Percentiles rank a stretch among this genome's conserved stretches.
Conservation (phyloP, 2,329 filamentous ascomycete species). For the Rhinocladiella mackenziei region DNA sequence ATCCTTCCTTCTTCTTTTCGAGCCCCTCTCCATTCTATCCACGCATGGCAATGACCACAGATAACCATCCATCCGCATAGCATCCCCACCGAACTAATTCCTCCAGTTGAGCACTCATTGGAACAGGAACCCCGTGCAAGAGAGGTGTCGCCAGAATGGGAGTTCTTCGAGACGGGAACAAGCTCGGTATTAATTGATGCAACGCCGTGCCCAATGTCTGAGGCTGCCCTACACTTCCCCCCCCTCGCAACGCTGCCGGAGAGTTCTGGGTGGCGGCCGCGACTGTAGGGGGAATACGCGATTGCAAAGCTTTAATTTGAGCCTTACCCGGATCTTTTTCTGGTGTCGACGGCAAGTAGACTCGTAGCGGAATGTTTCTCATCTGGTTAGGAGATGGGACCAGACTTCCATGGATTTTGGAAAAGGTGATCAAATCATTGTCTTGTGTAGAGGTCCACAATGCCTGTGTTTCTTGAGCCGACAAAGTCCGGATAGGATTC, state of each 20-base stretch:
- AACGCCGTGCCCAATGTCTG: constrained; percentile 75
- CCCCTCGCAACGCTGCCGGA: constrained; percentile 27
- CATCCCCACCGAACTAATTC: constrained; percentile 77
- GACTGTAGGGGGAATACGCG: constrained; percentile 58
- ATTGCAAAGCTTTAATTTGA: constrained; percentile 70
- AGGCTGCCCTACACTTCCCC: constrained; percentile 40
- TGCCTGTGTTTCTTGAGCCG: constrained; percentile 74
- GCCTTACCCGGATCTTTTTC: constrained; percentile 42
- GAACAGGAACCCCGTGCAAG: constrained; percentile 78
- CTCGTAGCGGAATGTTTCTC: constrained; percentile 76
- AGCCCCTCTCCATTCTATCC: too few species aligned
- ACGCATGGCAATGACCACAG: constrained; percentile 69
- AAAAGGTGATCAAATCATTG: constrained; percentile 66
- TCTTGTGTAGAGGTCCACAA: constrained; percentile 78
- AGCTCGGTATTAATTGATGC: constrained; percentile 66
- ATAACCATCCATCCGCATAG: constrained; percentile 90
- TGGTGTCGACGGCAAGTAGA: constrained; percentile 74
- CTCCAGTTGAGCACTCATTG: constrained; percentile 73
- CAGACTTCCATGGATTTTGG: constrained; percentile 69
- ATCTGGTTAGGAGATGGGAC: constrained; percentile 67
- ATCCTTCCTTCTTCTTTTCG: too few species aligned
- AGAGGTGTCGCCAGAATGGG: constrained; percentile 79
- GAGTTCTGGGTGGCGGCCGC: constrained; percentile 21
- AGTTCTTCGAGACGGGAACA: constrained; percentile 84
- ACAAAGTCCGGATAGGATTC: constrained; percentile 84